A percentile compares a stretch with the other conserved stretches of the same genome.
These are phyloP conservation scores for Magnusiomyces tetraspermus DNA, from an alignment of 1,139 yeast genomes.

Conservation along the genomic window DNA sequence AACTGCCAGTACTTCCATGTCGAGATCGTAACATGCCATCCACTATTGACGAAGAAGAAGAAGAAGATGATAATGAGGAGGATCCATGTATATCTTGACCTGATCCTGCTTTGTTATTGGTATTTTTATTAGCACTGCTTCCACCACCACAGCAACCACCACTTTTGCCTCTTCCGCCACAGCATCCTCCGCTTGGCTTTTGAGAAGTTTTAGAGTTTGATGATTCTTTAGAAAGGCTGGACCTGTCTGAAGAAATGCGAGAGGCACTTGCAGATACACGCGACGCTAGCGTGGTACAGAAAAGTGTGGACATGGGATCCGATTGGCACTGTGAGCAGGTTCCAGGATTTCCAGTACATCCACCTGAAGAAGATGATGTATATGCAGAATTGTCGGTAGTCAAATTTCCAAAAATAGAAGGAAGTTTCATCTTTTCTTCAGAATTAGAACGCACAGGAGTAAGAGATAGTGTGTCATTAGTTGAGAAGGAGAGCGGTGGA, in stretches of 20 bases:
- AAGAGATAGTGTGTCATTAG: neutral
- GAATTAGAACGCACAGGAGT: neutral
- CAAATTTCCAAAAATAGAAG: neutral
- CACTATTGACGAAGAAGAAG: neutral
- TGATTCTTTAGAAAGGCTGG: neutral
- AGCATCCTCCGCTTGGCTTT: neutral
- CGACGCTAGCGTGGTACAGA: slow-evolving; percentile 76
- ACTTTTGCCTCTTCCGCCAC: slow-evolving; percentile 1
- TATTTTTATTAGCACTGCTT: slow-evolving; percentile 4
- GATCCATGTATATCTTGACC: neutral
- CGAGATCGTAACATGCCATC: neutral
- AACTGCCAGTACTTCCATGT: neutral
- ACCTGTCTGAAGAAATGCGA: neutral
- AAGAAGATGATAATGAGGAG: neutral
- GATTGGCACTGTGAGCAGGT: slow-evolving; percentile 74
- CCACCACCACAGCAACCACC: neutral
- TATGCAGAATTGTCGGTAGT: neutral
- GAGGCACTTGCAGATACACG: slow-evolving; percentile 14
- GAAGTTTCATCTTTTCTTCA: neutral
- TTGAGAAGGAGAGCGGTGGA: slow-evolving; percentile 3
- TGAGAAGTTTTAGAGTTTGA: neutral
- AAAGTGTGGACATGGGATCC: slow-evolving; percentile 82
- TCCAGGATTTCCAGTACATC: slow-evolving; percentile 86
- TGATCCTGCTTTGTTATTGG: too few species aligned
- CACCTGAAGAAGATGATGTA: slow-evolving; percentile 22